Percentiles rank a stretch among this genome's conserved stretches.
These are phyloP conservation scores for Chalaropsis ovoidea DNA, from an alignment of 2,329 filamentous ascomycete genomes.

Conservation along the genomic window DNA sequence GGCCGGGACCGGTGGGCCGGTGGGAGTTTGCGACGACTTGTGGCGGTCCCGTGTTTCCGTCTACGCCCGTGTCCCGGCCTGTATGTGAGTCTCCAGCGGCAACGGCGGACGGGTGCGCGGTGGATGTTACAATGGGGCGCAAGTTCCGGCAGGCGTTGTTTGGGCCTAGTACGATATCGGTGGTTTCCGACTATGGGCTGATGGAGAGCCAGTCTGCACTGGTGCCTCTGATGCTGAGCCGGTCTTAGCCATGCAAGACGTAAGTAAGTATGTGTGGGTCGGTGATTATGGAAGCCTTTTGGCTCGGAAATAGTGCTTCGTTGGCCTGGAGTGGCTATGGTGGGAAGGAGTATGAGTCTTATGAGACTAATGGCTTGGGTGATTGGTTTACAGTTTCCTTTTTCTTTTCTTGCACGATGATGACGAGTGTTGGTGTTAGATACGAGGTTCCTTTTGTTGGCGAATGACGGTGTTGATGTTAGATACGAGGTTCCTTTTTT, in stretches of 20 bases:
- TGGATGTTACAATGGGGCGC: slow-evolving; percentile 32
- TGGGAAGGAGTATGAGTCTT: background rate
- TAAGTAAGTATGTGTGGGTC: no score
- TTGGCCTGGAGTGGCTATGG: no score
- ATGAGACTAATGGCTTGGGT: background rate
- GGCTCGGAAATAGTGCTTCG: background rate
- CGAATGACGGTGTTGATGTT: background rate
- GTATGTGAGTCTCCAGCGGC: background rate
- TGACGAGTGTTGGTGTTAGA: background rate
- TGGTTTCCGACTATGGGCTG: slow-evolving; percentile 38
- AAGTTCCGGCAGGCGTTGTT: slow-evolving; percentile 38
- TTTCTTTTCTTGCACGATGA: slow-evolving; percentile 2
- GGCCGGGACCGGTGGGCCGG: no score
- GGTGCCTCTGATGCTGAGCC: slow-evolving; percentile 53
- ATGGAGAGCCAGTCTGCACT: slow-evolving; percentile 45
- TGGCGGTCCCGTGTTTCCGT: background rate
- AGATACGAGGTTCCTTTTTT: background rate
- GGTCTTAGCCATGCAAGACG: slow-evolving; percentile 32
- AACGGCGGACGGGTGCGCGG: slow-evolving; percentile 12
- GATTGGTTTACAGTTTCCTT: slow-evolving; percentile 15
- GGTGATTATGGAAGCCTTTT: background rate
- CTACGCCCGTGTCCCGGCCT: background rate
- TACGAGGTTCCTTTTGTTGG: background rate
- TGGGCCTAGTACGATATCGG: slow-evolving; percentile 33
- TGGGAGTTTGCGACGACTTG: background rate